phyloP scores from a whole-genome alignment of 352 stramenopile genomes.

The Phytophthora idaei region DNA sequence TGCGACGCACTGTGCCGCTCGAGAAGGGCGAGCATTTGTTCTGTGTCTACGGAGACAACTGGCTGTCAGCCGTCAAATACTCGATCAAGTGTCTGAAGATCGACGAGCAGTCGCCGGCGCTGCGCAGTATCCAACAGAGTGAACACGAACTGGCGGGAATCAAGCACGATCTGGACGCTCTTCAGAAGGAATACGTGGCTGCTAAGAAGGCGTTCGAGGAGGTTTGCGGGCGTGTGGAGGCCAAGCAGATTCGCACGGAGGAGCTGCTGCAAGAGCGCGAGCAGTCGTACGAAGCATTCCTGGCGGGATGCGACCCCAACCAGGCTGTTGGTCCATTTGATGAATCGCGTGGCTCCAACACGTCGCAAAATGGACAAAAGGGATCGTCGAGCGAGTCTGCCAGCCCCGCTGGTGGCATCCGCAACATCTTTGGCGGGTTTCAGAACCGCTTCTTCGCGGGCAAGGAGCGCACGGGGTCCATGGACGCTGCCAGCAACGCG shows the following conservation, averaged over 20 bases:
- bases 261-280: slow-evolving; percentile 73
- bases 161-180: slow-evolving; percentile 74
- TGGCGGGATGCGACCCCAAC: slow-evolving; percentile 61
- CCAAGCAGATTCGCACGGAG: slow-evolving; percentile 74
- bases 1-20: slow-evolving; percentile 77
- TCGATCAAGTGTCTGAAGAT: slow-evolving; percentile 89
- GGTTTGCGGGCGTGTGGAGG: slow-evolving; percentile 67
- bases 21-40: slow-evolving; percentile 87
- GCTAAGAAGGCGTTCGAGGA: slow-evolving; percentile 86
- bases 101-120: slow-evolving; percentile 51
- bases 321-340: slow-evolving; percentile 21
- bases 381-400: slow-evolving; percentile 42
- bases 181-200: slow-evolving; percentile 82
- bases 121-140: slow-evolving; percentile 72
- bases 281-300: slow-evolving; percentile 75
- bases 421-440: slow-evolving; percentile 72
- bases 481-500: slow-evolving; percentile 48
- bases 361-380: slow-evolving; percentile 44
- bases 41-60: slow-evolving; percentile 90
- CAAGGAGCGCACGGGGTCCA: slow-evolving; percentile 62
- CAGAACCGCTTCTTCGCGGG: slow-evolving; percentile 76
- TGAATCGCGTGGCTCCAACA: slow-evolving; percentile 35
- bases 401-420: slow-evolving; percentile 49
- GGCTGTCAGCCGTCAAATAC: slow-evolving; percentile 88
- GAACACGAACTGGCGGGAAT: slow-evolving; percentile 79